Conservation (phyloP, 192 early-diverging fungal species). For the Backusella morwellensis region DNA sequence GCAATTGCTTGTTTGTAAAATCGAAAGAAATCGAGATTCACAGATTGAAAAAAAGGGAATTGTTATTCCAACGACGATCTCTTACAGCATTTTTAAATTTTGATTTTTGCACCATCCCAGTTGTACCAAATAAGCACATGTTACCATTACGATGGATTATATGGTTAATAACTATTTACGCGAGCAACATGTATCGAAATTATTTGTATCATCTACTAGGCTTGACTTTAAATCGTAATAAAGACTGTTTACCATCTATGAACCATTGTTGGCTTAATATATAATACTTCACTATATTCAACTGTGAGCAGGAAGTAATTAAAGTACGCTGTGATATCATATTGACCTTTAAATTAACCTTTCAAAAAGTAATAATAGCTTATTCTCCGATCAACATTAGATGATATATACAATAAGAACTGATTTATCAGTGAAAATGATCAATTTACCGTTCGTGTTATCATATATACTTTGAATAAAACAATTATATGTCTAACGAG, state of each 20-base stretch:
- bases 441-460: background rate
- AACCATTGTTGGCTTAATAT: background rate
- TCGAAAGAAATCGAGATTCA: background rate
- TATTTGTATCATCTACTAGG: background rate
- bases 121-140: background rate
- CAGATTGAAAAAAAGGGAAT: too few species aligned
- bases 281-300: background rate
- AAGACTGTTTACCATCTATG: background rate
- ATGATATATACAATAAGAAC: background rate
- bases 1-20: background rate
- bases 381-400: background rate
- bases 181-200: background rate
- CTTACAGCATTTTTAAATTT: too few species aligned
- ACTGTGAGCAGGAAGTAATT: background rate
- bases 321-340: background rate
- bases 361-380: background rate
- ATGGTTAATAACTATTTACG: too few species aligned
- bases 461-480: background rate
- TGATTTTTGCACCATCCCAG: too few species aligned
- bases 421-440: background rate
- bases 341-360: too few species aligned
- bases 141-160: too few species aligned
- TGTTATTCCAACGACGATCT: too few species aligned
- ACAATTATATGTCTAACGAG: background rate
- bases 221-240: background rate